Conservation (phyloP, 2,329 filamentous ascomycete species). For the Diaporthe capsici region DNA sequence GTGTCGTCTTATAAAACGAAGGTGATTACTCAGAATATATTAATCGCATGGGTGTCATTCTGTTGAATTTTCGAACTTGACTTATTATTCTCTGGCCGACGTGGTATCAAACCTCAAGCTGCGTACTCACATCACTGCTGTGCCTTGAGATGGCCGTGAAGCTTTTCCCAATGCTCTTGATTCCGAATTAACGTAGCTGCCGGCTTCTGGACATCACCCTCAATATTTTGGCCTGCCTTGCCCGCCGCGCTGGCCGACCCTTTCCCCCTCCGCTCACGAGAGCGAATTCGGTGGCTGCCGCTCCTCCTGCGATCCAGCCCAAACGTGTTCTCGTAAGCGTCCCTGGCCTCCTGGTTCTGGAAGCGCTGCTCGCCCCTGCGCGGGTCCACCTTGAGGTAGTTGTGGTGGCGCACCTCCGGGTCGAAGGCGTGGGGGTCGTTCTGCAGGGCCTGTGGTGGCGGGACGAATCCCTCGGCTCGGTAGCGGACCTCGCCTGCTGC, state of each 20-base stretch:
- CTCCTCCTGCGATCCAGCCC: conserved; percentile 47
- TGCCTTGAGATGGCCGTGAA: neutral
- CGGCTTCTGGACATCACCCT: neutral
- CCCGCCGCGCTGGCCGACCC: neutral
- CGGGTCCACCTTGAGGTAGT: neutral
- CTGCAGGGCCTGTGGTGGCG: neutral
- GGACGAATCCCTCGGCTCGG: neutral
- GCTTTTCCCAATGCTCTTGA: neutral
- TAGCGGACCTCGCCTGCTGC: conserved; percentile 1
- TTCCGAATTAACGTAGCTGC: neutral
- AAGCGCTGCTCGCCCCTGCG: neutral
- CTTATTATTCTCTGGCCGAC: too few relatives aligned
- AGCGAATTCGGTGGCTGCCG: neutral
- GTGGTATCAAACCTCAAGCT: neutral
- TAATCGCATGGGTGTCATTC: too few relatives aligned
- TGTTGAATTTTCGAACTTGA: neutral
- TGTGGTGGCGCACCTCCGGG: conserved; percentile 11
- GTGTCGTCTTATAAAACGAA: neutral
- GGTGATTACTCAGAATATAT: too few relatives aligned
- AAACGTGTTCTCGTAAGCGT: conserved; percentile 59
- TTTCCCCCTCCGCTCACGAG: neutral
- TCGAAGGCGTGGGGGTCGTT: conserved; percentile 9
- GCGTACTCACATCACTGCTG: neutral
- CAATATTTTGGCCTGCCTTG: neutral
- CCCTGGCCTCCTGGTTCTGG: conserved; percentile 48